Conservation (phyloP, 2,329 filamentous ascomycete species). For the Tolypocladium endophyticum region DNA sequence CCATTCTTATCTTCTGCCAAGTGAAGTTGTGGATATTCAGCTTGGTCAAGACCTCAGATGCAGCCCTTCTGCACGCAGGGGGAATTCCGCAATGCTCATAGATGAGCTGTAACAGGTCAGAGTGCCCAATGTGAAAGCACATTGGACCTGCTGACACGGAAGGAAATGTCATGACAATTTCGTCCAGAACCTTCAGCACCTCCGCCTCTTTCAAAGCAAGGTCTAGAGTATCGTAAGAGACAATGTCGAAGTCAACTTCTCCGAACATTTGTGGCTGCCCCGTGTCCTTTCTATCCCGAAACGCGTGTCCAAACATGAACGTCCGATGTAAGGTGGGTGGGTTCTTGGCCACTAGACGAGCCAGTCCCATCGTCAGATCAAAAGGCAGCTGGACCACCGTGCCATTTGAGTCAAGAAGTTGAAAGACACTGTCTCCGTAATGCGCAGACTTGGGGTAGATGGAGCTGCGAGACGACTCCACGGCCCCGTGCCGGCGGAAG, state of each 20-base stretch:
- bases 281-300: slow-evolving; percentile 66
- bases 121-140: slow-evolving; percentile 87
- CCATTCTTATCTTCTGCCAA: slow-evolving; percentile 74
- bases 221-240: slow-evolving; percentile 73
- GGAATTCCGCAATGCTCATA: slow-evolving; percentile 83
- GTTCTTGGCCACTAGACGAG: slow-evolving; percentile 69
- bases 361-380: slow-evolving; percentile 82
- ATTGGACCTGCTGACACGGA: slow-evolving; percentile 60
- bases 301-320: slow-evolving; percentile 82
- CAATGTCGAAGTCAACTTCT: slow-evolving; percentile 93
- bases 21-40: slow-evolving; percentile 72
- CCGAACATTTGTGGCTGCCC: slow-evolving; percentile 74
- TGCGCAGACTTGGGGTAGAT: slow-evolving; percentile 76
- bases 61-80: slow-evolving; percentile 51
- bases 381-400: slow-evolving; percentile 91
- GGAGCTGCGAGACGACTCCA: slow-evolving; percentile 64
- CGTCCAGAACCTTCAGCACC: slow-evolving; percentile 86
- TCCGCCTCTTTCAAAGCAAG: slow-evolving; percentile 86
- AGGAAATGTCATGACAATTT: slow-evolving; percentile 74
- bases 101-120: slow-evolving; percentile 74
- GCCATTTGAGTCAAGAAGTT: slow-evolving; percentile 71
- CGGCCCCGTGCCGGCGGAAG: slow-evolving; percentile 81
- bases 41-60: slow-evolving; percentile 77
- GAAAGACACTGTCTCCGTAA: slow-evolving; percentile 64
- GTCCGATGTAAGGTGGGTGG: slow-evolving; percentile 57